phyloP scores from a whole-genome alignment of 148 eudicot species.

The Dysphania ambrosioides region DNA sequence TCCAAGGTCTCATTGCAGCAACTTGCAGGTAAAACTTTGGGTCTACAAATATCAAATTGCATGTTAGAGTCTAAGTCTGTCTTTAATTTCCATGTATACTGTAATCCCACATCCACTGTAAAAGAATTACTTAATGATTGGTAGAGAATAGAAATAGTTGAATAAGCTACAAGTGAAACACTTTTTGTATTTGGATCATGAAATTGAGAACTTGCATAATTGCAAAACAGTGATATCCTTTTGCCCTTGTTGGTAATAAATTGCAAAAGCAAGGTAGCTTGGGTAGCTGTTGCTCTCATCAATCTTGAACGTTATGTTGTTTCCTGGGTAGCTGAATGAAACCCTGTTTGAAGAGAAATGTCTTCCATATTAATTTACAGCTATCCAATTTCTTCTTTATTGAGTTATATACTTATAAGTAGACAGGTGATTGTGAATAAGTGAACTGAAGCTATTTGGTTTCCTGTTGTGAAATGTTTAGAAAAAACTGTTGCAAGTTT shows the following conservation, averaged over 20 bases:
- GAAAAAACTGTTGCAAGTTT: not conserved
- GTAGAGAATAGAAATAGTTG: not conserved
- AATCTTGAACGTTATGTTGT: slow-evolving; percentile 66
- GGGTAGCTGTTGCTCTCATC: slow-evolving; percentile 71
- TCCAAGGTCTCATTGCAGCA: slow-evolving; percentile 64
- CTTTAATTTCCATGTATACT: not conserved
- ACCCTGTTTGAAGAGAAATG: slow-evolving; percentile 40
- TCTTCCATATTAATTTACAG: no score
- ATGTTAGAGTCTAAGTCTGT: not conserved
- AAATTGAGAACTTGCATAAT: slow-evolving; percentile 58
- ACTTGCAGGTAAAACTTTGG: slow-evolving; percentile 55
- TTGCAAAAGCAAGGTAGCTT: slow-evolving; percentile 61
- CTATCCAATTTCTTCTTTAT: not conserved
- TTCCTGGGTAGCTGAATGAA: slow-evolving; percentile 64
- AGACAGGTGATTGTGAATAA: not conserved
- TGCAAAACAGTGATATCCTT: slow-evolving; percentile 73
- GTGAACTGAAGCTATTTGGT: not conserved
- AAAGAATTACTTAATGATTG: not conserved
- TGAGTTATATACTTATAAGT: not conserved
- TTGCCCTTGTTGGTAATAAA: slow-evolving; percentile 70
- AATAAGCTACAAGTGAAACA: slow-evolving; percentile 6
- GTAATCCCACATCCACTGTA: not conserved
- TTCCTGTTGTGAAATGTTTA: not conserved
- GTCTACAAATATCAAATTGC: slow-evolving; percentile 41
- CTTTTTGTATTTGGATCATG: not conserved